Evolutionary conservation across 148 eudicot genomes (phyloP).

Genomic region (Nyssa sinensis): DNA sequence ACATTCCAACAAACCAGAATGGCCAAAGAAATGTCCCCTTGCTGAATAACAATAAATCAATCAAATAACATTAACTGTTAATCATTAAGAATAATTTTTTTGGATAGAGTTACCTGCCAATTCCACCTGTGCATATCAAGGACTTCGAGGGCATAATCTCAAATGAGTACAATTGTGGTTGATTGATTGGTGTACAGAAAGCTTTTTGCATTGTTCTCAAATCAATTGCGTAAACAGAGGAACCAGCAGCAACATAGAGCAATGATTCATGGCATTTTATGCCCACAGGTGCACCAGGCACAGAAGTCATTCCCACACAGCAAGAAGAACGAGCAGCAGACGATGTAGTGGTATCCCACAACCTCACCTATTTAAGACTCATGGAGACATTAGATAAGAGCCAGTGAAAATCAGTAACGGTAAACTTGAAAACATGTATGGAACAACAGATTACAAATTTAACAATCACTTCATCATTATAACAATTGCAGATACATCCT

Average conservation of each 20-base stretch:
- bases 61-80: neutral
- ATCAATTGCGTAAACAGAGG: conserved; percentile 60
- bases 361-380: conserved; percentile 44
- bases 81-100: neutral
- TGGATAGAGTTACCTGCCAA: conserved; percentile 38
- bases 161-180: conserved; percentile 45
- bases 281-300: conserved; percentile 53
- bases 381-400: conserved; percentile 1
- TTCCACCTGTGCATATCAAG: conserved; percentile 62
- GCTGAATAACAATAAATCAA: neutral
- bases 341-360: conserved; percentile 65
- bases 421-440: neutral
- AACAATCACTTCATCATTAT: neutral
- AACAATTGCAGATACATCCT: neutral
- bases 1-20: neutral
- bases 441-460: neutral
- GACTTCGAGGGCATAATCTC: conserved; percentile 65
- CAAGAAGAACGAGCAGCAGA: conserved; percentile 60
- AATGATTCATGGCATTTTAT: conserved; percentile 72
- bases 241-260: conserved; percentile 62
- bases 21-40: neutral
- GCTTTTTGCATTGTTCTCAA: conserved; percentile 66
- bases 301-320: conserved; percentile 59
- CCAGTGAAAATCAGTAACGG: neutral
- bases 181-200: conserved; percentile 32